Base-by-base conservation (phyloP, 768 basidiomycete species). In the Erythrobasidium yunnanense region DNA sequence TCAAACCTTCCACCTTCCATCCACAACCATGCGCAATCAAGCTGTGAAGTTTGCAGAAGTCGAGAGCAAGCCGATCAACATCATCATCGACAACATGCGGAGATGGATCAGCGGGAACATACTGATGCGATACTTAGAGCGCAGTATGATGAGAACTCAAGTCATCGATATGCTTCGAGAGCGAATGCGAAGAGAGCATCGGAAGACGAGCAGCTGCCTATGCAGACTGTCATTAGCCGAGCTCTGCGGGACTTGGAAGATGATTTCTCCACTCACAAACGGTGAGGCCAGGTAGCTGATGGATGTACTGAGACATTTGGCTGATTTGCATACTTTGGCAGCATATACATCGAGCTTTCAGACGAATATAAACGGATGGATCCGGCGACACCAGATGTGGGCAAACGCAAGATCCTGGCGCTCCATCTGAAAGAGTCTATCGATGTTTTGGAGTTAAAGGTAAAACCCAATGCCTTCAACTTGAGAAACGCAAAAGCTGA, bases 341-440 rank as follows among this genome's bases (percentile, higher is more conserved):
- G 93, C 70, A 84, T 95, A 52, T 99, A 96, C 71, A 77, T 85
- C 57, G 88, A 90, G 73, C 80, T 97, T 23, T 86, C 92, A 1
- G 90, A 95, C 65, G 87, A 93, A 77, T 99, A 97, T 77, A 89
- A 85, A 75, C 77, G 82, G 13, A 87, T 96, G 82, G 88, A 91
- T 73, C 83, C 90, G 1, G 85, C 83, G 0, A 86, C 86, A 1
- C 60, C 60, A 8, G 84, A 90, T 71, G 84, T 86, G 1, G 81
- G 81, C 22, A 88, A 87, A 74, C 81, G 95, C 33, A 87, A 88
- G 67, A 81, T 86, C n/a, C 80, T 96, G 20, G 90, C 92, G 0
- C 82, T 84, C 65, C 93, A 93, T 74, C 79, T 99, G 62, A 84
- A 83, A 32, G 90, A 95, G 72, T 89, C 96, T 6, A 88, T 97